phyloP scores from a whole-genome alignment of 495 filamentous ascomycete genomes.

The Evernia prunastri region DNA sequence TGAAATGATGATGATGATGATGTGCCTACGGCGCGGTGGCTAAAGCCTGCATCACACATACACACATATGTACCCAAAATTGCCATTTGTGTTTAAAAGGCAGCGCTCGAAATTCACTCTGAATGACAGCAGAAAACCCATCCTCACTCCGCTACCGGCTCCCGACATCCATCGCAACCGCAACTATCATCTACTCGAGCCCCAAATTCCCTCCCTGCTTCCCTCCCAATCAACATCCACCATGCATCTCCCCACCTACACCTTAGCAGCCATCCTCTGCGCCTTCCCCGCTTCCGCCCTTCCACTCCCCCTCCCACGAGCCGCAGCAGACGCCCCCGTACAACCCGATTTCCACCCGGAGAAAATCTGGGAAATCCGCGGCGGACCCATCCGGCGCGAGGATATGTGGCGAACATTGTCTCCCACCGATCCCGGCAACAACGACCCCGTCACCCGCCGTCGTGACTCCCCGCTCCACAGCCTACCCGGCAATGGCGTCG shows the following conservation, averaged over 20 bases:
- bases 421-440: background rate
- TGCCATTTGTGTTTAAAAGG: background rate
- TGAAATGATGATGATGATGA: too few relatives aligned
- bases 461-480: background rate
- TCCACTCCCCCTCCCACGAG: background rate
- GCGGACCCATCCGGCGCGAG: too few relatives aligned
- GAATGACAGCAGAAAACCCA: background rate
- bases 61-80: background rate
- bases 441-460: background rate
- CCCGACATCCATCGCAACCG: background rate
- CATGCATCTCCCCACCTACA: background rate
- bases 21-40: background rate
- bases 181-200: background rate
- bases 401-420: too few relatives aligned
- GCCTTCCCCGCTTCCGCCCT: background rate
- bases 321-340: background rate
- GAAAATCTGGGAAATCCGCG: too few relatives aligned
- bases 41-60: background rate
- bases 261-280: background rate
- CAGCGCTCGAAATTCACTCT: background rate
- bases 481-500: background rate
- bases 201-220: background rate
- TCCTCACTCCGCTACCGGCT: background rate
- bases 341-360: too few relatives aligned
- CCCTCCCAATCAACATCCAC: too few relatives aligned